Conservation (phyloP, 2,329 filamentous ascomycete genomes). For the Pseudogymnoascus verrucosus region DNA sequence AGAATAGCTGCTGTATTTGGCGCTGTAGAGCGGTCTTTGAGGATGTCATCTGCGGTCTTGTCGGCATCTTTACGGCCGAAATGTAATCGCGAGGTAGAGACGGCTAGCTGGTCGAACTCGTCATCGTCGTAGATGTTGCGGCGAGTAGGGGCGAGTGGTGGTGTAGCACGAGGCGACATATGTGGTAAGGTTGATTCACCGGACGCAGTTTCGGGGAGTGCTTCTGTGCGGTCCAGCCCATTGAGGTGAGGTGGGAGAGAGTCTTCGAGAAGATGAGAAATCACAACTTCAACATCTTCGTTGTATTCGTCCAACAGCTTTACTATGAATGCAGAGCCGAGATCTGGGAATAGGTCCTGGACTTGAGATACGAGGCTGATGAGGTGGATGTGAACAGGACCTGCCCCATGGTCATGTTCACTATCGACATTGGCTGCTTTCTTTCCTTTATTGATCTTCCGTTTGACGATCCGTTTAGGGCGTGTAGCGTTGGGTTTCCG, state of each 20-base stretch:
- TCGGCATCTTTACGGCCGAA: slow-evolving; percentile 63
- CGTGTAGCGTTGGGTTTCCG: slow-evolving; percentile 44
- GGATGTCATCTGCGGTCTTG: slow-evolving; percentile 62
- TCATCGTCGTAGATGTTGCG: slow-evolving; percentile 75
- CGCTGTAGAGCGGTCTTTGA: slow-evolving; percentile 55
- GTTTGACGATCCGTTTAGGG: slow-evolving; percentile 42
- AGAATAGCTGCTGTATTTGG: slow-evolving; percentile 80
- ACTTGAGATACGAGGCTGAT: slow-evolving; percentile 82
- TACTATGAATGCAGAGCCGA: slow-evolving; percentile 75
- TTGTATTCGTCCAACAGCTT: slow-evolving; percentile 71
- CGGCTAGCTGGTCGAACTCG: slow-evolving; percentile 63
- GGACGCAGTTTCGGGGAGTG: slow-evolving; percentile 39
- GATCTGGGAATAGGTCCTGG: slow-evolving; percentile 86
- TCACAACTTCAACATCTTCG: slow-evolving; percentile 69
- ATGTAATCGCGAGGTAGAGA: slow-evolving; percentile 61
- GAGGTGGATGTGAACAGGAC: slow-evolving; percentile 56
- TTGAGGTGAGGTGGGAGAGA: slow-evolving; percentile 63
- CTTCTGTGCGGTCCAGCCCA: slow-evolving; percentile 53
- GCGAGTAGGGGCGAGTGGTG: slow-evolving; percentile 47
- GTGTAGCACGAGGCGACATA: slow-evolving; percentile 53
- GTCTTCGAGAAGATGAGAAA: slow-evolving; percentile 73
- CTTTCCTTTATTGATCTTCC: slow-evolving; percentile 62
- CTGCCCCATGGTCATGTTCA: slow-evolving; percentile 23
- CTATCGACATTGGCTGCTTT: slow-evolving; percentile 31
- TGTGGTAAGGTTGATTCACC: slow-evolving; percentile 29